Conservation (phyloP, 768 basidiomycete species). For the Phaffia tasmanica region DNA sequence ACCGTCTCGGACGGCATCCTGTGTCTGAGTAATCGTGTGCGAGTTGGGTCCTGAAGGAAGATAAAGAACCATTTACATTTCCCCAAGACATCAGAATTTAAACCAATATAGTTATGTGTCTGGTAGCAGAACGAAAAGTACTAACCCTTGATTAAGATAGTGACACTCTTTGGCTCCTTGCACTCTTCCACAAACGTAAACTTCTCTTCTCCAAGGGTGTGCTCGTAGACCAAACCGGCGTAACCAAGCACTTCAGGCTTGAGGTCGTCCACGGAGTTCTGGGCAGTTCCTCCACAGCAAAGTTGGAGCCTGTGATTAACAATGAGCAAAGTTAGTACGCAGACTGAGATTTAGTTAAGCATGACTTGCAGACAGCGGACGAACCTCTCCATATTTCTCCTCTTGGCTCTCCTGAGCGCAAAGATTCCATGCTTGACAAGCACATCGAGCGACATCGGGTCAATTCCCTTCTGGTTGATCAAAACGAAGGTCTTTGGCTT, state of each 20-base stretch:
- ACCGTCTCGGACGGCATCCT: conserved; percentile 96
- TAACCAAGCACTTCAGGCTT: conserved; percentile 83
- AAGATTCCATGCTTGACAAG: conserved; percentile 94
- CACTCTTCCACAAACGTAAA: conserved; percentile 97
- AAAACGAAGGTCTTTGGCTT: conserved; percentile 71
- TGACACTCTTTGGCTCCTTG: conserved; percentile 86
- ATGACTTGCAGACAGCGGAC: conserved; percentile 27
- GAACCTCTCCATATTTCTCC: conserved; percentile 97
- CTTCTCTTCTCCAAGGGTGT: conserved; percentile 97
- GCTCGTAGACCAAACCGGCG: conserved; percentile 98
- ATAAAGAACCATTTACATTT: background rate
- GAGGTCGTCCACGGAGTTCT: conserved; percentile 96
- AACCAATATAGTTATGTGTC: background rate
- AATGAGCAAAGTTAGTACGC: background rate
- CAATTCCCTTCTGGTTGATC: conserved; percentile 98
- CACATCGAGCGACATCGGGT: conserved; percentile 89
- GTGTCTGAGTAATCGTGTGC: conserved; percentile 90
- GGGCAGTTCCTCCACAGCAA: conserved; percentile 84
- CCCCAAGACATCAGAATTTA: background rate
- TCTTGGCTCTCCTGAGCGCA: conserved; percentile 85
- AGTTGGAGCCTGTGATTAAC: conserved; percentile 60
- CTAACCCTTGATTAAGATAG: conserved; percentile 80
- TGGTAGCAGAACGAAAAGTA: background rate
- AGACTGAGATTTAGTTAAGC: conserved; percentile 6
- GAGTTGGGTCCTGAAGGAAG: conserved; percentile 59